These are phyloP conservation scores for Pontederia crassipes DNA, from an alignment of 176 grass and related monocot species.

Conservation along the genomic window DNA sequence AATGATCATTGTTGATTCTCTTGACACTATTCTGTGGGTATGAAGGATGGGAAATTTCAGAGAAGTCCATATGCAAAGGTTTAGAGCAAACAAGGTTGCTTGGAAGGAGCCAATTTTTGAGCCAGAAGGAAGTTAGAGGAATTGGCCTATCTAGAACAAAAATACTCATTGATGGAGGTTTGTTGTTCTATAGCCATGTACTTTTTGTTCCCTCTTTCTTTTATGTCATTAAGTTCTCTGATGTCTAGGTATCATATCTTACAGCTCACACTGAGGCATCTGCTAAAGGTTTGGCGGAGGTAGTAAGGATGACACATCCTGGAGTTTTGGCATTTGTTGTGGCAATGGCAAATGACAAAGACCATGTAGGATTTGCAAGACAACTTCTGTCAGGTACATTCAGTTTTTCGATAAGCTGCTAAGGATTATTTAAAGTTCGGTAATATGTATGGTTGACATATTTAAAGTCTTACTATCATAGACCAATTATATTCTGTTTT, in stretches of 20 bases:
- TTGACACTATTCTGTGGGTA: slow-evolving; percentile 1
- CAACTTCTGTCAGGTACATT: slow-evolving; percentile 59
- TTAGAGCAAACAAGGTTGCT: slow-evolving; percentile 47
- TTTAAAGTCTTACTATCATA: no score
- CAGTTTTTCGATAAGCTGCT: not conserved
- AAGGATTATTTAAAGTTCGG: not conserved
- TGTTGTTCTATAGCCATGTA: not conserved
- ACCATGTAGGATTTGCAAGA: slow-evolving; percentile 55
- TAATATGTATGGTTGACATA: not conserved
- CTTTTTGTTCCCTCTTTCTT: not conserved
- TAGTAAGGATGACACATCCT: slow-evolving; percentile 40
- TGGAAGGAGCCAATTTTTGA: slow-evolving; percentile 73
- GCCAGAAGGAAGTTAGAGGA: slow-evolving; percentile 32
- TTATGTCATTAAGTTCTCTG: not conserved
- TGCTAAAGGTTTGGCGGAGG: slow-evolving; percentile 54
- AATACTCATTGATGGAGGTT: slow-evolving; percentile 69
- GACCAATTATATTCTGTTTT: no score
- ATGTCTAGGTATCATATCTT: slow-evolving; percentile 23
- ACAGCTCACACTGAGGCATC: slow-evolving; percentile 83
- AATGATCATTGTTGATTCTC: not conserved
- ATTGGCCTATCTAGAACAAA: slow-evolving; percentile 37
- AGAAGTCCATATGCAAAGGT: slow-evolving; percentile 55
- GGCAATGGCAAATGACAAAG: slow-evolving; percentile 83
- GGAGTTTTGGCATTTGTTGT: slow-evolving; percentile 57
- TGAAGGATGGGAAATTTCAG: slow-evolving; percentile 58